phyloP scores from a whole-genome alignment of 139 green algal species.

The Zygnema circumcarinatum region DNA sequence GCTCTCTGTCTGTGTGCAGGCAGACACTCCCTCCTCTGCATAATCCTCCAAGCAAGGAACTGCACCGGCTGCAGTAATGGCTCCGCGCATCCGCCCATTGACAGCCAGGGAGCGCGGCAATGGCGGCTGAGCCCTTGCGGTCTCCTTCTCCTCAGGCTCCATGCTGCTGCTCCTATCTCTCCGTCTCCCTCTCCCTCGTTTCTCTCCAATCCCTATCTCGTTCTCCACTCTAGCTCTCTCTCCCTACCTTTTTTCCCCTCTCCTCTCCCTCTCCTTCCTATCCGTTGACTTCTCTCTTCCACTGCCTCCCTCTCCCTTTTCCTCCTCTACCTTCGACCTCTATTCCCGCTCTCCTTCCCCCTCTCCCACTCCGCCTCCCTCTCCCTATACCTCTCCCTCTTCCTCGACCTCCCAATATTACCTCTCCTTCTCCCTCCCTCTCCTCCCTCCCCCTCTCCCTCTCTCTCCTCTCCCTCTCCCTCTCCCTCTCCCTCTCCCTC shows the following conservation, averaged over 20 bases:
- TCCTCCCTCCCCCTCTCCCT: neutral
- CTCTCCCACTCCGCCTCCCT: neutral
- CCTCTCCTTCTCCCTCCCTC: neutral
- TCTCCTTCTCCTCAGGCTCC: neutral
- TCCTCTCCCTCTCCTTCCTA: neutral
- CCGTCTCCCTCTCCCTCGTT: slow-evolving; percentile 13
- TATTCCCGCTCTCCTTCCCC: neutral
- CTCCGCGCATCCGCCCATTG: neutral
- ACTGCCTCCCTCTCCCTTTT: neutral
- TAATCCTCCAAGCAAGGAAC: neutral
- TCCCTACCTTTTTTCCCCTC: neutral
- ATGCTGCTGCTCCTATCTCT: neutral
- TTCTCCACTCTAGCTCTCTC: neutral
- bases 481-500: neutral
- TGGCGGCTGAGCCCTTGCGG: neutral
- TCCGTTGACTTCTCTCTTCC: neutral
- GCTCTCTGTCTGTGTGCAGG: too few relatives aligned
- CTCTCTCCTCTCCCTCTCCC: slow-evolving; percentile 11
- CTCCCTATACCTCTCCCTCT: neutral
- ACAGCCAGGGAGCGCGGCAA: neutral
- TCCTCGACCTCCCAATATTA: neutral
- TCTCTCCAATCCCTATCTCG: neutral
- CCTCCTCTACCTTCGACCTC: neutral
- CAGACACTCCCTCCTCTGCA: neutral
- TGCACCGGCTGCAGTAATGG: neutral